Base-by-base conservation (phyloP, 139 green algal genomes). In the Picochlorum sp. region DNA sequence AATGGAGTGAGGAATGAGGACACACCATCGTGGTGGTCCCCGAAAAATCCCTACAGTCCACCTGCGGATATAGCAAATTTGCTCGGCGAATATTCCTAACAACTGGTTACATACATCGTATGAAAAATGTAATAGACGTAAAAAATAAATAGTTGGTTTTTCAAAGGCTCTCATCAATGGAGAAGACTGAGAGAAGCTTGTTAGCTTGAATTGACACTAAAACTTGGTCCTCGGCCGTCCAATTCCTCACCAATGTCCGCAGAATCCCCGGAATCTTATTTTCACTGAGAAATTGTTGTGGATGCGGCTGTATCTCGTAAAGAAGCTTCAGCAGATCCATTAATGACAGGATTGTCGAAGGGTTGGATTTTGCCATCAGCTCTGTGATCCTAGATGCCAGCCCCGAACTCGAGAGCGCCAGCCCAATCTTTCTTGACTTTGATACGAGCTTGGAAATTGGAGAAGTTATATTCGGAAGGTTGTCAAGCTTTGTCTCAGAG, bases 271-370 rank as follows among this genome's bases (percentile, higher is more conserved):
- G 61, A 44, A 88, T 72, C 28, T 66, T 69, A 51, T 77, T 79
- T 72, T 81, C 70, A 31, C 82, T 59, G 18, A 91, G 75, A 51
- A 91, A 89, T 74, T 90, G 79, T 68, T 93, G 92, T 31, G 85
- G 85, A 4, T 76, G 70, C 0, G 85, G 86, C 66, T 87, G 79
- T 51, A 83, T 75, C 77, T 90, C 76, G 60, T 93, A 93, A 69
- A 89, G 80, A 37, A 65, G 62, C 4, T 77, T 69, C 58, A 90
- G 70, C 66, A 86, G 72, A 49, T 83, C 74, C 44, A 83, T 77
- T 62, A 85, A 65, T 14, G 37, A 34, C 23, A 81, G 62, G 44
- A 57, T 21, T 20, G 56, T 65, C 2, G 69, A 54, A 9, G 70
- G 60, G n/a, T 34, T 52, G 21, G 75, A 66, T 57, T 60, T 57